Percentiles rank a stretch among this genome's conserved stretches.
Evolutionary conservation across 768 basidiomycete genomes (phyloP).

Genomic region (Russula sp.): DNA sequence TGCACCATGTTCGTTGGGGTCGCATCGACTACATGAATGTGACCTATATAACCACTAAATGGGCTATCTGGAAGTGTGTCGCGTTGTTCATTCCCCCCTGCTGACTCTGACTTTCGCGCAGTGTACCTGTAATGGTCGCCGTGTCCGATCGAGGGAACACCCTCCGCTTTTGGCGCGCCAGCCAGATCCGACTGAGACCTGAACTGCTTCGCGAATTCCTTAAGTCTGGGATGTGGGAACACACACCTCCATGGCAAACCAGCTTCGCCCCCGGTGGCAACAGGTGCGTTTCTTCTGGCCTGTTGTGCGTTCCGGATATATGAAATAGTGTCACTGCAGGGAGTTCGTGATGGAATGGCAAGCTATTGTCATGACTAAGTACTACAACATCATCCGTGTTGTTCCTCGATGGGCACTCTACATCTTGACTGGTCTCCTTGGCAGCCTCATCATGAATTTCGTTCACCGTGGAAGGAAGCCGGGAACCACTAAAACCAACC

Average conservation of each 20-base stretch:
- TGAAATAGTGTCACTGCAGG: conserved; percentile 33
- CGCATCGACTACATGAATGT: conserved; percentile 87
- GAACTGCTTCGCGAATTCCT: conserved; percentile 64
- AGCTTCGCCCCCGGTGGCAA: conserved; percentile 71
- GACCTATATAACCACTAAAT: conserved; percentile 76
- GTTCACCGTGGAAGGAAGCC: conserved; percentile 41
- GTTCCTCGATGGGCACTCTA: conserved; percentile 73
- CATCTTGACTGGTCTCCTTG: conserved; percentile 56
- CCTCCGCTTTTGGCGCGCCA: conserved; percentile 74
- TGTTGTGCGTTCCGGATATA: background rate
- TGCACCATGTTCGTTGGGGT: conserved; percentile 72
- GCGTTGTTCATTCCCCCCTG: background rate
- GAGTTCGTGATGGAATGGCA: conserved; percentile 63
- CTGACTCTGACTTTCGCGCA: conserved; percentile 28
- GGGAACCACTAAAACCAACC: conserved; percentile 23
- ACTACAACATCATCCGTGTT: conserved; percentile 46
- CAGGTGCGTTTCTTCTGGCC: conserved; percentile 41
- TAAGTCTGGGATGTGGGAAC: conserved; percentile 53
- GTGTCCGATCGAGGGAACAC: conserved; percentile 64
- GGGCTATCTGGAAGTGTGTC: conserved; percentile 78
- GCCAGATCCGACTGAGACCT: conserved; percentile 52
- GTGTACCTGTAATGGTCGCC: conserved; percentile 73
- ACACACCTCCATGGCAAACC: conserved; percentile 62
- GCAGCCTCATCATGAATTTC: conserved; percentile 59
- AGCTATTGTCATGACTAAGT: conserved; percentile 42